Conservation (phyloP, 1,284 basidiomycete genomes). For the Gymnopus androsaceus region DNA sequence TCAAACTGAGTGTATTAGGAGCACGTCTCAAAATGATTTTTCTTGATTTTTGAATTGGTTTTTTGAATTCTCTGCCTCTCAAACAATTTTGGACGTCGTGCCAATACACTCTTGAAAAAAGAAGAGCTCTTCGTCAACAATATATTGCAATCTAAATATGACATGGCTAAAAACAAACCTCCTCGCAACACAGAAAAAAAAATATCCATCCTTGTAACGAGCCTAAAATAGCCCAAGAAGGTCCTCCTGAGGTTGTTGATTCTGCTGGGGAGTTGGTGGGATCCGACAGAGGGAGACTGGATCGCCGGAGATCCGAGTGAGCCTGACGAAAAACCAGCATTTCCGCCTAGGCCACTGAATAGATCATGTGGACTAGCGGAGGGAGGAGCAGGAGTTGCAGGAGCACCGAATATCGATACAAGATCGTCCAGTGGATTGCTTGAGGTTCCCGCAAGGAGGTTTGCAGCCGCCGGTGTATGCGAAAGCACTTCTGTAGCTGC, state of each 20-base stretch:
- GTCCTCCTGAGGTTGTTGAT: conserved; percentile 43
- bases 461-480: conserved; percentile 71
- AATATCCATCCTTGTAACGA: conserved; percentile 2
- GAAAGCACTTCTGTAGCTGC: conserved; percentile 74
- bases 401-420: conserved; percentile 80
- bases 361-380: conserved; percentile 24
- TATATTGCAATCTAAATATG: neutral
- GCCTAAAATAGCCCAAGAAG: conserved; percentile 49
- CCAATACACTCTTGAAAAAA: no score
- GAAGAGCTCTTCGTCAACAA: neutral
- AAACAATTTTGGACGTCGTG: no score
- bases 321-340: conserved; percentile 24
- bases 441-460: conserved; percentile 68
- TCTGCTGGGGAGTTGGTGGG: conserved; percentile 23
- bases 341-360: conserved; percentile 21
- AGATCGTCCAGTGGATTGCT: conserved; percentile 89
- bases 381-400: conserved; percentile 24
- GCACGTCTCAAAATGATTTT: no score
- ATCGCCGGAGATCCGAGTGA: conserved; percentile 21
- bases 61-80: no score
- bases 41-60: no score
- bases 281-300: conserved; percentile 21
- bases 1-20: no score
- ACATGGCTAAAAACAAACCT: no score
- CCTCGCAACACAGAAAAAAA: neutral